These are phyloP conservation scores for Pseudonitzschia multiseries DNA, from an alignment of 108 stramenopile species.

Conservation along the genomic window DNA sequence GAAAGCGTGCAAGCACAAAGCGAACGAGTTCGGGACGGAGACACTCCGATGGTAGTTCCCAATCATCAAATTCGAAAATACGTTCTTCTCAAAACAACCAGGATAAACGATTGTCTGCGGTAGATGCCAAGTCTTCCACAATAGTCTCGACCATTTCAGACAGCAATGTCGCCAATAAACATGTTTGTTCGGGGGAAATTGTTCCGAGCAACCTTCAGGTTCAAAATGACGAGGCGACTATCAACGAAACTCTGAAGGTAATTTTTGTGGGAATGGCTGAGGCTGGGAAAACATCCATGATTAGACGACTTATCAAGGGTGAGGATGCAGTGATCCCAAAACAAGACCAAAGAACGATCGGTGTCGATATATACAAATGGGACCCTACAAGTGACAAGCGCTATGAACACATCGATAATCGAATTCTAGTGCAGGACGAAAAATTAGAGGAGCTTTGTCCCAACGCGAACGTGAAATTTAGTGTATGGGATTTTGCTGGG, in stretches of 20 bases:
- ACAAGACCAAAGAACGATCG: conserved; percentile 72
- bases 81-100: background rate
- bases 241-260: conserved; percentile 84
- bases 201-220: background rate
- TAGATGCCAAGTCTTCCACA: background rate
- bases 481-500: conserved; percentile 83
- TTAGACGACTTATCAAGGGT: conserved; percentile 73
- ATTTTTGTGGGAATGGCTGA: conserved; percentile 83
- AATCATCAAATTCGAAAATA: background rate
- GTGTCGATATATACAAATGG: conserved; percentile 84
- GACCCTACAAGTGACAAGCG: conserved; percentile 53
- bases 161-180: background rate
- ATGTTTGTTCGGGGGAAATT: background rate
- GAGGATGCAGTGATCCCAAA: conserved; percentile 58
- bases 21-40: conserved; percentile 21
- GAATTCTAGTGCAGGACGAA: conserved; percentile 56
- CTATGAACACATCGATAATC: conserved; percentile 50
- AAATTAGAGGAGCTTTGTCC: conserved; percentile 47
- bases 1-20: background rate
- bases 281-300: conserved; percentile 81
- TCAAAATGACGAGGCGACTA: conserved; percentile 39
- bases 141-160: background rate
- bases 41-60: conserved; percentile 4
- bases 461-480: conserved; percentile 71
- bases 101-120: background rate